Evolutionary conservation across 345 rosid species (phyloP), one percentile per base, ranked within the genome.

Genomic region (Aurinia saxatilis): DNA sequence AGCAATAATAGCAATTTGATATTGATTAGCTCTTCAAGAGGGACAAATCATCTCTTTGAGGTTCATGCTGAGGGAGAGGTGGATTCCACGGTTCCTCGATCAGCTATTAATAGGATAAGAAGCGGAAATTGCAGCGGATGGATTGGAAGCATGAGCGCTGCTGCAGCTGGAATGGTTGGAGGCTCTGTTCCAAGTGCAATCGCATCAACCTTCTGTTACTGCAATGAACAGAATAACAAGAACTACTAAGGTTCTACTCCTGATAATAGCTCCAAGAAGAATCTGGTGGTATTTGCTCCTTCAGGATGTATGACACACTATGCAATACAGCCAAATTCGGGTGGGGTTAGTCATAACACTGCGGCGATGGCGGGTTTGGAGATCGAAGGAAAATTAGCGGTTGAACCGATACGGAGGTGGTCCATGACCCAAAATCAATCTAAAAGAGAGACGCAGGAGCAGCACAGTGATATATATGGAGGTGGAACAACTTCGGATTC

Each of bases 11-110:
- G 97, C 82, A 75, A 70, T 64, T 81, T 90, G 96, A 81, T 93
- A 62, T 80, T 84, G 96, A 80, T 93, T 55, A 85, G 96, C 73
- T 93, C 99, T 42, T 84, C 90, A 5, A 84, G 95, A 76, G 99
- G 97, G 49, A 93, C 99, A 27, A 84, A 91, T 77, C 99, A 93
- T 75, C 68, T 93, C 30, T 93, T 93, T 84, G 90, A 89, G 41
- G 81, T 93, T 36, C 73, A 82, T 72, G 84, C 88, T 17, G 65
- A 13, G 15, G 86, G 81, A 63, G 95, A 86, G 9, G 42, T 1
- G 19, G 34, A 54, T 18, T 87, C 95, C 17, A 4, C 31, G 5
- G 31, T 87, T 60, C 81, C 83, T 12, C 90, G 89, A 2, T 78
- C 95, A 51, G 96, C 80, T 33, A 75, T 89, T 63, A 79, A 80